Evolutionary conservation across 2,329 filamentous ascomycete genomes (phyloP).

Genomic region (Botrytis elliptica): DNA sequence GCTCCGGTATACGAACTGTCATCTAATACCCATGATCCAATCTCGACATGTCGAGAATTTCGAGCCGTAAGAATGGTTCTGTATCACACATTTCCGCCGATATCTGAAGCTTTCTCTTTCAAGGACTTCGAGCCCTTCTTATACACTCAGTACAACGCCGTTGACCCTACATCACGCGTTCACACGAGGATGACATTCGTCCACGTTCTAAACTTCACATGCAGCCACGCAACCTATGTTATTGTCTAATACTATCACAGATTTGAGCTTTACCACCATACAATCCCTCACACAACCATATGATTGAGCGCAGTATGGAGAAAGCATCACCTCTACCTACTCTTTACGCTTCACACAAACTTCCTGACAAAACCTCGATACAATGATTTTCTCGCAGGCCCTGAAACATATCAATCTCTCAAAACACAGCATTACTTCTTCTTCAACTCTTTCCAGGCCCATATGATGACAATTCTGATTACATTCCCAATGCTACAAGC

Average conservation of each 20-base stretch:
- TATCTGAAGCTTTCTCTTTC: neutral
- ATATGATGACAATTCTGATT: neutral
- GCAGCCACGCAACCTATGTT: neutral
- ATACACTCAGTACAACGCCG: neutral
- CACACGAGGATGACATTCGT: neutral
- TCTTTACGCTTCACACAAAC: neutral
- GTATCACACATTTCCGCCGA: too few relatives aligned
- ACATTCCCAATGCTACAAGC: neutral
- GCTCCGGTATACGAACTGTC: neutral
- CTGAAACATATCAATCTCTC: neutral
- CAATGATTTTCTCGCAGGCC: neutral
- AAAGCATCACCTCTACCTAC: neutral
- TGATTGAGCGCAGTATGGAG: neutral
- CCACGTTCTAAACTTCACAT: neutral
- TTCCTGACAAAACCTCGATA: neutral
- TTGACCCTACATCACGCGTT: neutral
- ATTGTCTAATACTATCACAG: neutral
- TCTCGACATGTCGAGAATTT: neutral
- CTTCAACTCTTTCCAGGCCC: neutral
- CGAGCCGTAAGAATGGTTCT: neutral
- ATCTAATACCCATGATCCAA: neutral
- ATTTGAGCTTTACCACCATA: neutral
- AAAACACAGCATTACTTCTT: neutral
- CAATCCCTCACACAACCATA: neutral
- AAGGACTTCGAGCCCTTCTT: neutral